phyloP scores from a whole-genome alignment of 306 rosid species.

The Acacia crassicarpa region DNA sequence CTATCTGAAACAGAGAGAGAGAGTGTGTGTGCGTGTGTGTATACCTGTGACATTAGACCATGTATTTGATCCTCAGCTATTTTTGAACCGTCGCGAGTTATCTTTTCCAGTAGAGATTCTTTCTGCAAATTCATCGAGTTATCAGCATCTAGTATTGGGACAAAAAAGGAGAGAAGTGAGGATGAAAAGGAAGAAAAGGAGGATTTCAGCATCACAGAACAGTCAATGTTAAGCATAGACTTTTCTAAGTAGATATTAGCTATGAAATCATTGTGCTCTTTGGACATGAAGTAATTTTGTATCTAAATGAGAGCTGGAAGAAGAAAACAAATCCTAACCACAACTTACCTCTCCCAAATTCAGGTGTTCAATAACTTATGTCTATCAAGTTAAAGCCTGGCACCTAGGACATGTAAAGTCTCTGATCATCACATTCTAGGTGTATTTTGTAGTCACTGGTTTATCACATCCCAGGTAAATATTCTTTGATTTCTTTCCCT shows the following conservation, averaged over 20 bases:
- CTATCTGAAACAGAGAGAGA: not conserved
- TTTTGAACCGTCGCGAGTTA: constrained; percentile 90
- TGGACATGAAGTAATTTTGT: not conserved
- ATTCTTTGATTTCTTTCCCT: not conserved
- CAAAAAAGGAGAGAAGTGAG: not conserved
- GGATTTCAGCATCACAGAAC: not conserved
- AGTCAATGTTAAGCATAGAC: not conserved
- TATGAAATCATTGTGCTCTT: not conserved
- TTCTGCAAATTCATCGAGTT: constrained; percentile 62
- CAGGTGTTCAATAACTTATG: not conserved
- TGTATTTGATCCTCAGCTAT: constrained; percentile 98
- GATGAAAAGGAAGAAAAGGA: not conserved
- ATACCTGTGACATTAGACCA: constrained; percentile 92
- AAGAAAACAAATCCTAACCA: not conserved
- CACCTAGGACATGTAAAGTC: not conserved
- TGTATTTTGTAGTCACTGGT: not conserved
- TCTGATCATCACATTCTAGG: not conserved
- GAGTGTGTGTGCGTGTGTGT: too few species aligned
- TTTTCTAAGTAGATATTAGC: not conserved
- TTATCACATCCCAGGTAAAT: not conserved
- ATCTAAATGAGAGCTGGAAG: not conserved
- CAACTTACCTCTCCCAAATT: not conserved
- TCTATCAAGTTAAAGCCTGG: not conserved
- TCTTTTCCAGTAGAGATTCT: constrained; percentile 87
- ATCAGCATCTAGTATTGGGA: constrained; percentile 3